These are phyloP conservation scores for Cystobasidium ongulense DNA, from an alignment of 768 basidiomycete genomes.

Conservation along the genomic window DNA sequence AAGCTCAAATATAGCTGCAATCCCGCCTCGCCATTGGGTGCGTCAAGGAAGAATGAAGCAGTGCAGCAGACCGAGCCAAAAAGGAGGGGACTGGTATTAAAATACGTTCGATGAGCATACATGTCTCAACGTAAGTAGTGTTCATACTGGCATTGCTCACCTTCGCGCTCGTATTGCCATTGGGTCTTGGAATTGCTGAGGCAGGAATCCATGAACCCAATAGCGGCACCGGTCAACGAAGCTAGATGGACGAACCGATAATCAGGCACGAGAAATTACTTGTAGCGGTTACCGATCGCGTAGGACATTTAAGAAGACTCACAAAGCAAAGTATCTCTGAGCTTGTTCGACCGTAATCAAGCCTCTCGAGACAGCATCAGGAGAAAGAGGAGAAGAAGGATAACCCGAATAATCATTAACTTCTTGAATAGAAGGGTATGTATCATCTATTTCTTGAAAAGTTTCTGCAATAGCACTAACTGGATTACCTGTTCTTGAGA, in stretches of 20 bases:
- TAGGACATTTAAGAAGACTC: neutral
- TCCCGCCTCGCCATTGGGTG: constrained; percentile 10
- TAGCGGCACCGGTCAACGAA: constrained; percentile 24
- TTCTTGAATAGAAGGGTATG: neutral
- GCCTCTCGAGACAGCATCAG: constrained; percentile 24
- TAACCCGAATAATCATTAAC: neutral
- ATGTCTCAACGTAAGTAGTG: too few species aligned
- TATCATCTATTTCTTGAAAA: constrained; percentile 4
- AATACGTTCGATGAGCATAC: neutral
- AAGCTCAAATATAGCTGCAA: constrained; percentile 18
- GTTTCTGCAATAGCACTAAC: constrained; percentile 25
- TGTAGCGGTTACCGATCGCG: neutral
- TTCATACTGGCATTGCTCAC: neutral
- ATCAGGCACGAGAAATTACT: neutral
- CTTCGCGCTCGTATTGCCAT: neutral
- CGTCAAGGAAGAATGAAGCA: constrained; percentile 13
- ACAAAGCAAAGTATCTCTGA: constrained; percentile 26
- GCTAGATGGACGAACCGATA: neutral
- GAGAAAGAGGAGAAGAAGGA: constrained; percentile 1
- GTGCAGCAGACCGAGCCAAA: constrained; percentile 22
- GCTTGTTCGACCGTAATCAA: constrained; percentile 24
- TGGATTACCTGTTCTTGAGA: constrained; percentile 15
- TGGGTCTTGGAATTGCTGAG: constrained; percentile 8
- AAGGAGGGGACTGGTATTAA: constrained; percentile 8
- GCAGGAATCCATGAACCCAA: constrained; percentile 29